Evolutionary conservation across 2,329 filamentous ascomycete genomes (phyloP), one percentile per base, ranked within the genome.

Genomic region (Fusarium multiceps): DNA sequence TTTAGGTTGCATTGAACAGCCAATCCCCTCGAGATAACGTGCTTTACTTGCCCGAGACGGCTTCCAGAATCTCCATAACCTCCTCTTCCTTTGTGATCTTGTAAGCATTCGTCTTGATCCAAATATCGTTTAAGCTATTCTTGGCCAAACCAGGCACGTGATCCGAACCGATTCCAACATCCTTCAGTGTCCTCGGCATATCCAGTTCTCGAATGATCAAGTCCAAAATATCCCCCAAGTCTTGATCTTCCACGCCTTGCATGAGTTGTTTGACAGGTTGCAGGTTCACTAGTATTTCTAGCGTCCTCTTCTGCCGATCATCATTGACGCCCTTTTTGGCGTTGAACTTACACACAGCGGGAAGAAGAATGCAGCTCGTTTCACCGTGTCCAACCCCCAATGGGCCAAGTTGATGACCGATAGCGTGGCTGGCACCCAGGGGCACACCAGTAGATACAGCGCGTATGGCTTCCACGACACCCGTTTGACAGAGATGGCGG

Each of bases 331-430:
- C 47, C 7, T 48, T 59, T 5, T 16, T 6, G 1, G 45, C 46
- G 16, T 66, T 66, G 16, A 50, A 66, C 46, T 53, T 60, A 18
- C 55, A 66, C 5, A 66, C 61, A 4, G 63, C 61, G 2, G 61
- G 61, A 7, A 66, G 18, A 14, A 66, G 50, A 11, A 66, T 40
- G 3, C 63, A 66, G 6, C 61, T 66, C 7, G 61, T 56, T 25
- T 53, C 63, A 6, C 61, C 63, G 11, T 66, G 55, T 0, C 59
- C 53, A 5, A 66, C 62, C 1, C 51, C 63, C 4, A 66, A 30
- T 3, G 61, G 61, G 0, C 61, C 63, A 2, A 61, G 46, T n/a
- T 66, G 61, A 27, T 66, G 63, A 0, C 61, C 63, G n/a, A 61
- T 66, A 8, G 63, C 55, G 5, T 66, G 61, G 6, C 61, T 66